Base-by-base conservation (phyloP, 306 rosid species). In the Prunus campanulata region DNA sequence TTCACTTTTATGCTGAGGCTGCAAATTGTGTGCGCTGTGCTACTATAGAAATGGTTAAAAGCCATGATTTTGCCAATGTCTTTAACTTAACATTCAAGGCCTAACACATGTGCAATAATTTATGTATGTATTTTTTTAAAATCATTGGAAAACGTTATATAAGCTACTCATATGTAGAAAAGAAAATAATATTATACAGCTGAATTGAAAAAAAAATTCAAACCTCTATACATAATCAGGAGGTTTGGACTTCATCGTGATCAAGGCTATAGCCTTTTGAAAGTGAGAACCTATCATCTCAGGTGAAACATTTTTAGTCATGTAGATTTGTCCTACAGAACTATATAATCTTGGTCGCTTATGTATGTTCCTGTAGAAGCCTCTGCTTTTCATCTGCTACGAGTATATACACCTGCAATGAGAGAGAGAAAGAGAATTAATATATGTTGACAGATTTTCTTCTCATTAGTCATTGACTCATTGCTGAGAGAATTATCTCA, bases 291-390 rank as follows among this genome's bases (percentile, higher is more conserved):
- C 39, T 22, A 44, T 22, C 20, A 44, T 22, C 14, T 42, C 55
- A 47, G 2, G 11, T 47, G 42, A 16, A 68, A 68, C 22, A 1
- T 39, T 39, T 39, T 39, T 1, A 39, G 44, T 39, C 20, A 71
- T 6, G 22, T 50, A 0, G 10, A 29, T 2, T 19, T 66, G n/a
- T 39, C 30, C 29, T 13, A 2, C 11, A 67, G n/a, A 12, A 44
- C 6, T 6, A 2, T 67, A 67, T 20, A 67, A 22, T 52, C 63
- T 52, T 51, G 11, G 9, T 29, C 16, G 27, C 32, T 30, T 74
- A 7, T 24, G 16, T 30, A 56, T 35, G 66, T 18, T 78, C 68
- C 82, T 49, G 19, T 8, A 39, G 49, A 71, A 71, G 19, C 57
- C 49, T 71, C 66, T 72, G 22, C 50, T 18, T 11, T 66, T 42